phyloP scores from a whole-genome alignment of 768 basidiomycete genomes.

The Psilocybe azurescens region DNA sequence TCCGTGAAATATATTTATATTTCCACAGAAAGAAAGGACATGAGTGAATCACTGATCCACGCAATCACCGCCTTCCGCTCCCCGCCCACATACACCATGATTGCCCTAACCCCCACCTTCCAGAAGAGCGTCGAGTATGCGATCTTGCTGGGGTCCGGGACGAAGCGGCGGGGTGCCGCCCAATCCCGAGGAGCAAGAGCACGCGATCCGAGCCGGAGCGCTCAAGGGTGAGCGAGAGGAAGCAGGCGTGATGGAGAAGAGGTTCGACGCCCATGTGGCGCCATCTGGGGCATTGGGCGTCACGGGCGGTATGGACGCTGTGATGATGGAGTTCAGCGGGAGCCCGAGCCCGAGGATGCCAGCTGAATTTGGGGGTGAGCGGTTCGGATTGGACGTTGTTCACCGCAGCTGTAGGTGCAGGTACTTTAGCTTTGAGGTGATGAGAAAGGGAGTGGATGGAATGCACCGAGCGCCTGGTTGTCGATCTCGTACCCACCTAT shows the following conservation, averaged over 20 bases:
- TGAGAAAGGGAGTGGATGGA: not conserved
- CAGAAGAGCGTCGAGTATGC: conserved; percentile 65
- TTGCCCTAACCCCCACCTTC: conserved; percentile 61
- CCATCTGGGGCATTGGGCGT: conserved; percentile 62
- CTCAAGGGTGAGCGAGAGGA: conserved; percentile 69
- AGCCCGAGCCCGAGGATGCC: conserved; percentile 82
- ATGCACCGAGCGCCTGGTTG: conserved; percentile 73
- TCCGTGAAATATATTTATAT: too few relatives aligned
- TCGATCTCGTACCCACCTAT: conserved; percentile 69
- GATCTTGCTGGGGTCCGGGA: conserved; percentile 56
- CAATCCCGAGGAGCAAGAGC: conserved; percentile 72
- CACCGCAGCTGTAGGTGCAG: conserved; percentile 56
- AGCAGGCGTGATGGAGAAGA: conserved; percentile 75
- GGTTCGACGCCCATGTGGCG: conserved; percentile 70
- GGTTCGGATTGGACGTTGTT: conserved; percentile 58
- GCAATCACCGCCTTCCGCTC: conserved; percentile 43
- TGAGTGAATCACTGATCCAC: conserved; percentile 37
- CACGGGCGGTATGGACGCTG: conserved; percentile 50
- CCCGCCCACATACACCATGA: conserved; percentile 66
- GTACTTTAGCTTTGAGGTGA: too few relatives aligned
- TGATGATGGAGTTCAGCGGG: conserved; percentile 73
- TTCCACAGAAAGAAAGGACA: too few relatives aligned
- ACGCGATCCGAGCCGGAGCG: conserved; percentile 66
- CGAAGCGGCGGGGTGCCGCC: conserved; percentile 63
- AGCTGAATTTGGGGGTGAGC: conserved; percentile 56